phyloP scores from a whole-genome alignment of 2,329 filamentous ascomycete species.

The Cytospora chrysosperma region DNA sequence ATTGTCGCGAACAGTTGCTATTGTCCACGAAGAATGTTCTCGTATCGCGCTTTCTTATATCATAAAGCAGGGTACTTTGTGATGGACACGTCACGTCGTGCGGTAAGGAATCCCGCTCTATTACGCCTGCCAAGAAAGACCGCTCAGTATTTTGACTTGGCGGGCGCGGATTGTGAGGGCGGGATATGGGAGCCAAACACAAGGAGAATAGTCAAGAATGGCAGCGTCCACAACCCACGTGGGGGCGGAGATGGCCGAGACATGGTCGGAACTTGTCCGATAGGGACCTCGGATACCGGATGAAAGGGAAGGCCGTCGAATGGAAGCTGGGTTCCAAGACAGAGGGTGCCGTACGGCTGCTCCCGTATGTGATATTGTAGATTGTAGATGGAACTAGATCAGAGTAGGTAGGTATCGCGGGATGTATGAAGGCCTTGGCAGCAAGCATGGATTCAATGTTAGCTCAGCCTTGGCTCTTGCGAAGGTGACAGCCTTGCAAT shows the following conservation, averaged over 20 bases:
- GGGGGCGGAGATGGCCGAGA: neutral
- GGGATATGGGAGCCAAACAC: neutral
- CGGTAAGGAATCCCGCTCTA: neutral
- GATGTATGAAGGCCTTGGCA: no score
- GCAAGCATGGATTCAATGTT: slow-evolving; percentile 1
- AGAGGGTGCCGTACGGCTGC: neutral
- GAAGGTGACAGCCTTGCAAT: neutral
- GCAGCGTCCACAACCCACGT: neutral
- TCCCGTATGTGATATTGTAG: neutral
- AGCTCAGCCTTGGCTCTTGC: slow-evolving; percentile 11
- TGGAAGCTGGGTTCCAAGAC: neutral
- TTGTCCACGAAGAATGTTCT: neutral
- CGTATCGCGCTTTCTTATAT: neutral
- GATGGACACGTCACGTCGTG: neutral
- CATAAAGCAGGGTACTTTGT: neutral
- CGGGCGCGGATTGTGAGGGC: neutral
- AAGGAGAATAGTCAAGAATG: neutral
- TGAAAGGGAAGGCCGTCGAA: neutral
- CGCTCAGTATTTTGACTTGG: neutral
- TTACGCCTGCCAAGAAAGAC: neutral
- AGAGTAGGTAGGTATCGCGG: neutral
- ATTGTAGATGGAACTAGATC: neutral
- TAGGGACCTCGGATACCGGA: neutral
- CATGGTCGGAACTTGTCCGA: neutral
- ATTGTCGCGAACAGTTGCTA: neutral